phyloP scores from a whole-genome alignment of 1,139 yeast species.

The Diutina catenulata region DNA sequence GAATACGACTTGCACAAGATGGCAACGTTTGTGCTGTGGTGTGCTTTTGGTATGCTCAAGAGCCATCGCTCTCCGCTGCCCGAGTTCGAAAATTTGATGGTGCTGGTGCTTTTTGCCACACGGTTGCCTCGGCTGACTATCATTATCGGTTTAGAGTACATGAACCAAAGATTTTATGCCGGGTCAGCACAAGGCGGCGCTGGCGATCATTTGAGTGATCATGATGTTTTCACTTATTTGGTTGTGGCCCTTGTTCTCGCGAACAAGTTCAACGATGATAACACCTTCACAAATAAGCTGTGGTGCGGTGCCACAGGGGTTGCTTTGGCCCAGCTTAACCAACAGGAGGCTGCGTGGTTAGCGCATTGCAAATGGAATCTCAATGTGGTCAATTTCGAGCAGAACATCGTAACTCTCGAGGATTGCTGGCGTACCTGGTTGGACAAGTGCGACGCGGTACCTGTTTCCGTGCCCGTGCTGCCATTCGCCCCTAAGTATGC shows the following conservation, averaged over 20 bases:
- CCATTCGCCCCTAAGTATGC: neutral
- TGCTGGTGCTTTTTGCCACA: constrained; percentile 69
- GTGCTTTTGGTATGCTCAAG: constrained; percentile 51
- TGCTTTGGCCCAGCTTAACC: constrained; percentile 45
- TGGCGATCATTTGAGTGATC: constrained; percentile 18
- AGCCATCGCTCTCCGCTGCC: constrained; percentile 37
- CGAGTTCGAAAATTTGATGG: constrained; percentile 48
- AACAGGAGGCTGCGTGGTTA: constrained; percentile 69
- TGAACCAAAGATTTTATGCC: constrained; percentile 35
- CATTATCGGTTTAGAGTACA: constrained; percentile 65
- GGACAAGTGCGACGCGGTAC: constrained; percentile 13
- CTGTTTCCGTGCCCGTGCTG: neutral
- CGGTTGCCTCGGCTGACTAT: constrained; percentile 77
- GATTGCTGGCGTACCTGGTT: constrained; percentile 39
- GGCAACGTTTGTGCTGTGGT: constrained; percentile 64
- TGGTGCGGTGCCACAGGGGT: constrained; percentile 95
- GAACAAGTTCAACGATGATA: constrained; percentile 92
- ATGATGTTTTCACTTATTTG: constrained; percentile 47
- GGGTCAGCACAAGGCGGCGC: constrained; percentile 13
- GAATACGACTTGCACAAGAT: constrained; percentile 70
- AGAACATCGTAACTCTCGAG: constrained; percentile 28
- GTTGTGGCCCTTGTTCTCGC: constrained; percentile 71
- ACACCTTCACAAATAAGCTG: constrained; percentile 87
- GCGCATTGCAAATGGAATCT: constrained; percentile 35
- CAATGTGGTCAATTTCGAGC: constrained; percentile 31